A percentile compares a stretch with the other conserved stretches of the same genome.
Conservation (phyloP, 2,329 filamentous ascomycete genomes). For the Sarocladiaceae sp. region DNA sequence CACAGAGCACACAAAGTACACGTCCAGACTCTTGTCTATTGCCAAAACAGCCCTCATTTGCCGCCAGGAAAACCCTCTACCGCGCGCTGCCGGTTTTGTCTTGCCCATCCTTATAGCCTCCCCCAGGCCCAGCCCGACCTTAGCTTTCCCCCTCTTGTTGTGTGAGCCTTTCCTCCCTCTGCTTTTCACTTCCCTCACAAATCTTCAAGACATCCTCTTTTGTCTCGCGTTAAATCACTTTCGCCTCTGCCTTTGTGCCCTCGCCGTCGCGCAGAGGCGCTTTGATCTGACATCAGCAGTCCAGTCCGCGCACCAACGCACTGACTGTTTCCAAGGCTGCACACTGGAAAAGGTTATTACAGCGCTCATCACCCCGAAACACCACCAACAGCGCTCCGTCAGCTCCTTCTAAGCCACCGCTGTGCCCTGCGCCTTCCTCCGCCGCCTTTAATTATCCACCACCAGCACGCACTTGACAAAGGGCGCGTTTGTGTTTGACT, state of each 20-base stretch:
- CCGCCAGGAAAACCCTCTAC: constrained; percentile 9
- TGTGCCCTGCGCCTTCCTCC: not conserved
- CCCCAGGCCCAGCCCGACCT: not conserved
- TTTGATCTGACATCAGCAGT: not conserved
- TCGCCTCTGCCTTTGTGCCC: not conserved
- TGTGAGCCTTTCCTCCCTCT: not conserved
- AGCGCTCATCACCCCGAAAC: not conserved
- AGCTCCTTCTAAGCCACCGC: constrained; percentile 2
- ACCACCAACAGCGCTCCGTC: not conserved
- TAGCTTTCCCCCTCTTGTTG: not conserved
- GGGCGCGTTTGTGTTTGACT: not conserved
- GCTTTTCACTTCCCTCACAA: not conserved
- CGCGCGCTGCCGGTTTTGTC: constrained; percentile 4
- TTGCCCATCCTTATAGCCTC: constrained; percentile 6
- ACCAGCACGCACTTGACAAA: not conserved
- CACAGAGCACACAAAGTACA: not conserved
- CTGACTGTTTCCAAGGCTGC: too few relatives aligned
- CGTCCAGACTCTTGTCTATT: not conserved
- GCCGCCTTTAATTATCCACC: not conserved
- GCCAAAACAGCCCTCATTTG: constrained; percentile 6
- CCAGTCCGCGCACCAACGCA: not conserved
- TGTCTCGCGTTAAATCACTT: constrained; percentile 2
- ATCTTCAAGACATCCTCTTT: not conserved
- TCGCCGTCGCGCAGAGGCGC: not conserved
- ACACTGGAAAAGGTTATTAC: not conserved